phyloP scores from a whole-genome alignment of 176 grass and related monocot species.

The Canna indica region DNA sequence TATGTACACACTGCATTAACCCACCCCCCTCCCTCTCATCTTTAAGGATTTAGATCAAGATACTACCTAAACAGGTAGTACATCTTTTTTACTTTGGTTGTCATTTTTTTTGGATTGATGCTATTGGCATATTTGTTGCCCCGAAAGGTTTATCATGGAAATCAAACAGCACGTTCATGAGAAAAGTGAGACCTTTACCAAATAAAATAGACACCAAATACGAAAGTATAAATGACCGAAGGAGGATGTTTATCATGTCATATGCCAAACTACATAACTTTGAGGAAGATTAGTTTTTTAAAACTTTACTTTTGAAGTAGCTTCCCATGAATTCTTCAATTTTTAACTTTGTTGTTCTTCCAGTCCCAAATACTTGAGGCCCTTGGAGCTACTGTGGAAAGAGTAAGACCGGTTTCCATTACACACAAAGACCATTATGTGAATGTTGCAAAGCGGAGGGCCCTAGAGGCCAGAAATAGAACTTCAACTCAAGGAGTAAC shows the following conservation, averaged over 20 bases:
- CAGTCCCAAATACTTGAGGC: conserved; percentile 95
- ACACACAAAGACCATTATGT: conserved; percentile 86
- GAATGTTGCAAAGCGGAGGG: conserved; percentile 88
- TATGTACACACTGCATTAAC: neutral
- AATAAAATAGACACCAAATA: neutral
- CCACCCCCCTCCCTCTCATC: too few species aligned
- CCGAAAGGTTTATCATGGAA: neutral
- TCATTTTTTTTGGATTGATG: neutral
- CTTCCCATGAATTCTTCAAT: neutral
- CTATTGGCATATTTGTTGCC: neutral
- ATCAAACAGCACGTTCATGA: neutral
- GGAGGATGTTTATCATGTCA: neutral
- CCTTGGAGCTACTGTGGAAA: conserved; percentile 80
- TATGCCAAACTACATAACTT: neutral
- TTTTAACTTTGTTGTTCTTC: neutral
- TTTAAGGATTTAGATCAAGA: neutral
- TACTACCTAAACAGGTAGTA: neutral
- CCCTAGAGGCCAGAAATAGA: conserved; percentile 50
- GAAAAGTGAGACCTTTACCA: neutral
- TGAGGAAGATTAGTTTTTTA: neutral
- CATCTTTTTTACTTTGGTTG: neutral
- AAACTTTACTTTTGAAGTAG: neutral
- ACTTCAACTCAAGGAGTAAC: conserved; percentile 21
- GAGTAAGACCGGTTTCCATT: conserved; percentile 85
- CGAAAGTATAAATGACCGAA: neutral